Conservation (phyloP, 441 rosid genomes). For the Capsella rubella region DNA sequence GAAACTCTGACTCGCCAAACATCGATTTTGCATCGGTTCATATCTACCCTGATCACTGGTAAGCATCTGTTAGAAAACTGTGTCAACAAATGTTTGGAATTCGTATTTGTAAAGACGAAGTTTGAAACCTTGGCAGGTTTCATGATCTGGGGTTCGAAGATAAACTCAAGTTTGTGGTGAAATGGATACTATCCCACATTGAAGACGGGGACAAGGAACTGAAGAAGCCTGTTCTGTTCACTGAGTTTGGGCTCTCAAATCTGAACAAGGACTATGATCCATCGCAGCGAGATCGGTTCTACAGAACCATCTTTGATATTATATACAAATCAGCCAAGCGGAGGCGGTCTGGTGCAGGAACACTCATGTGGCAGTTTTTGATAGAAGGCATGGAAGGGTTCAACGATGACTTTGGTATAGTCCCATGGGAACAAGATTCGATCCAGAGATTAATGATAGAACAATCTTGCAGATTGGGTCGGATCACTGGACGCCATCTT, state of each 20-base stretch:
- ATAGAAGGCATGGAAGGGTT: conserved; percentile 83
- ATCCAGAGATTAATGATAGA: conserved; percentile 57
- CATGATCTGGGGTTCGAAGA: conserved; percentile 66
- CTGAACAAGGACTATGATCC: conserved; percentile 71
- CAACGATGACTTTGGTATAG: conserved; percentile 78
- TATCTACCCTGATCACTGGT: conserved; percentile 96
- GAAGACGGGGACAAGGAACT: conserved; percentile 85
- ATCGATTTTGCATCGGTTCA: conserved; percentile 94
- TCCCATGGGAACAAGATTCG: conserved; percentile 75
- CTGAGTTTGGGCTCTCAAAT: conserved; percentile 83
- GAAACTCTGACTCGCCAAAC: conserved; percentile 62
- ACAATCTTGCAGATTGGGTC: conserved; percentile 79
- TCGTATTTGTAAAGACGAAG: background rate
- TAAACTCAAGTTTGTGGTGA: conserved; percentile 61
- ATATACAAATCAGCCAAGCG: conserved; percentile 72
- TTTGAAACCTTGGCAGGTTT: conserved; percentile 57
- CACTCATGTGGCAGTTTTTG: conserved; percentile 80
- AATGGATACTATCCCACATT: conserved; percentile 90
- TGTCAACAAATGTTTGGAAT: background rate
- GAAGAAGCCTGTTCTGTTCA: conserved; percentile 80
- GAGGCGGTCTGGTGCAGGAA: conserved; percentile 80
- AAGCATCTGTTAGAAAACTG: conserved; percentile 29
- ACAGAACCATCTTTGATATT: conserved; percentile 59
- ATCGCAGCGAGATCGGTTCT: conserved; percentile 64
- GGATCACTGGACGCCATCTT: conserved; percentile 48